Conservation (phyloP, 2,329 filamentous ascomycete species). For the Cordyceps tenuipes region DNA sequence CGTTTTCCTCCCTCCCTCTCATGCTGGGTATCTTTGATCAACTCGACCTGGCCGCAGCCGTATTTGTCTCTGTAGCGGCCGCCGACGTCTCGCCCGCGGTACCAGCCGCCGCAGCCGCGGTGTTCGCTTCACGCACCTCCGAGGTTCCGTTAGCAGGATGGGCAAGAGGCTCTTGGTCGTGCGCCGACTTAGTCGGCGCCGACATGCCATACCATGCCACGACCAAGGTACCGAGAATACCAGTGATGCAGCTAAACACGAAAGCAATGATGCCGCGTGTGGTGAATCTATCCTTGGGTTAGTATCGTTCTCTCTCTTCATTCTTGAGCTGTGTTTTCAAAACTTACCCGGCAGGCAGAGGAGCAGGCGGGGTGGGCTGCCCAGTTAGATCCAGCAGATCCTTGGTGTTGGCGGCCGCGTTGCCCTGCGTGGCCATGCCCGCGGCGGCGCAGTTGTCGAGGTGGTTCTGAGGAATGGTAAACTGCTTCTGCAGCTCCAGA, state of each 20-base stretch:
- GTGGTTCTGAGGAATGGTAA: conserved; percentile 53
- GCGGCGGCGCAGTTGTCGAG: conserved; percentile 47
- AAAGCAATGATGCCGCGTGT: conserved; percentile 63
- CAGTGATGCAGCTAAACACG: conserved; percentile 61
- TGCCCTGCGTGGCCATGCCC: conserved; percentile 49
- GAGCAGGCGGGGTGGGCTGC: conserved; percentile 45
- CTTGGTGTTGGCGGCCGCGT: conserved; percentile 64
- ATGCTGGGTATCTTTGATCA: conserved; percentile 3
- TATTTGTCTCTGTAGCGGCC: background rate
- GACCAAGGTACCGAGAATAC: conserved; percentile 57
- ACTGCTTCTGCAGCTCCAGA: conserved; percentile 48
- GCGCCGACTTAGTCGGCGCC: conserved; percentile 9
- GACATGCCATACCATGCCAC: conserved; percentile 59
- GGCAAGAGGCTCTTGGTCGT: background rate
- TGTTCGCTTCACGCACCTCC: background rate
- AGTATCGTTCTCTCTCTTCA: background rate
- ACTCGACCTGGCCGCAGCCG: background rate
- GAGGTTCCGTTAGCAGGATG: background rate
- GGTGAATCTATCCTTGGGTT: conserved; percentile 44
- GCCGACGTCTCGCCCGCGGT: background rate
- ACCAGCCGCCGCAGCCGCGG: background rate
- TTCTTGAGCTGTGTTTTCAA: background rate
- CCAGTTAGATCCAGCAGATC: conserved; percentile 57
- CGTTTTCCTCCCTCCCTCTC: background rate
- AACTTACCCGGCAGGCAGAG: conserved; percentile 53